A percentile compares a stretch with the other conserved stretches of the same genome.
phyloP scores from a whole-genome alignment of 106 monocot genomes.

The Dendrobium officinale region DNA sequence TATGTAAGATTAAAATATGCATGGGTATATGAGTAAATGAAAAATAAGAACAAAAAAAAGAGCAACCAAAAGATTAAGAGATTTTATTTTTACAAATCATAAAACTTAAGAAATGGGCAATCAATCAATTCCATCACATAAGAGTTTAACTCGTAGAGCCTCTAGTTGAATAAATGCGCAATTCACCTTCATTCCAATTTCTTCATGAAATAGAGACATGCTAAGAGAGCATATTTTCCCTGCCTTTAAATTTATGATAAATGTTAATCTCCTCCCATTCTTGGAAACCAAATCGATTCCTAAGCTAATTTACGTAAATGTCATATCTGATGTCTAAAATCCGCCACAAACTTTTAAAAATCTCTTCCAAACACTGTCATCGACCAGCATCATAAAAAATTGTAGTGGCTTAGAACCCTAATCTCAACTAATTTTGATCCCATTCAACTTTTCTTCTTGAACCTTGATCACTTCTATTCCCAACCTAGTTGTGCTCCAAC shows the following conservation, averaged over 20 bases:
- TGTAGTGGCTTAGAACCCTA: neutral
- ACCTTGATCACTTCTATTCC: neutral
- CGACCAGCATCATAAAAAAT: neutral
- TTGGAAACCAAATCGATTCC: too few relatives aligned
- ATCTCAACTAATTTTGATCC: neutral
- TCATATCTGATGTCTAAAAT: neutral
- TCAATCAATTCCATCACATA: neutral
- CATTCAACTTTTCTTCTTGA: neutral
- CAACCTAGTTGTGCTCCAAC: neutral
- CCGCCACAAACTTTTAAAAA: neutral
- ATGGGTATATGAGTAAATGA: neutral
- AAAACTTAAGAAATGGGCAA: neutral
- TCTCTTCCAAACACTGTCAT: neutral
- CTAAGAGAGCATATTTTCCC: neutral
- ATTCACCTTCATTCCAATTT: neutral
- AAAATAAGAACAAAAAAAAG: too few relatives aligned
- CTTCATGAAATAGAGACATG: neutral
- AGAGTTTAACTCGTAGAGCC: neutral
- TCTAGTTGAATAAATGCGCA: neutral
- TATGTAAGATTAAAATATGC: neutral
- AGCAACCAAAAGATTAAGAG: too few relatives aligned
- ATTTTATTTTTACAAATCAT: too few relatives aligned
- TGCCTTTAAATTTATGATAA: neutral
- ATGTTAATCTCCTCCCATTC: neutral
- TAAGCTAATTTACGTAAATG: too few relatives aligned